Evolutionary conservation across 2,329 filamentous ascomycete species (phyloP), one percentile per base, ranked within the genome.

Genomic region (Nectriaceae sp.): DNA sequence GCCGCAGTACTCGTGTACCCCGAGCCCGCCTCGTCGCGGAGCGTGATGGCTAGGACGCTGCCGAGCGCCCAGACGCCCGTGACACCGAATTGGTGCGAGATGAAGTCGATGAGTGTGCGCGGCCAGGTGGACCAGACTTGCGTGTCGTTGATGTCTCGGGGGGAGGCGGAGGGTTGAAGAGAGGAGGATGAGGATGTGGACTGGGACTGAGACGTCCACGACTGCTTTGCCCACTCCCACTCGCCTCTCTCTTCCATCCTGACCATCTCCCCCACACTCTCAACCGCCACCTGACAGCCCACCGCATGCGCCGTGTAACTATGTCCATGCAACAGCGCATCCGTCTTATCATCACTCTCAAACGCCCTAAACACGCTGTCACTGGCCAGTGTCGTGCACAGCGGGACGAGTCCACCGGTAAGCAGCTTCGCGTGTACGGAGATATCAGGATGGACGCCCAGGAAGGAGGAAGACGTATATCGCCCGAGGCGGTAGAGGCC

Each of bases 291-390:
- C 38, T 87, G 82, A 59, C 89, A 95, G 1, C 90, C 90, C 2
- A 94, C 80, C 0, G 90, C 79, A 66, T 95, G 89, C 0, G 90
- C 90, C 0, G 90, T 95, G 69, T 95, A 95, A 65, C 88, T 93
- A 65, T 95, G 90, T 0, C 90, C 90, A 58, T 95, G 90, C 3
- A 95, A 73, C 4, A 95, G 70, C 0, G 90, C 90, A 56, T 93
- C 88, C 1, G 81, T 83, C 70, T 94, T 95, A 41, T 90, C 84
- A 1, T 80, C 74, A 44, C 85, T 85, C 11, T 81, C 72, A 62
- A 95, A 95, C 0, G 83, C 81, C 2, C 82, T 63, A 66, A 91
- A 94, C 39, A 95, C 85, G 49, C 76, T 78, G 49, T 90, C 76
- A 29, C 87, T 90, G 0, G 90, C 88, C 4, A 89, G 71, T 0